Evolutionary conservation across 352 stramenopile genomes (phyloP).

Genomic region (Pythium guiyangense): DNA sequence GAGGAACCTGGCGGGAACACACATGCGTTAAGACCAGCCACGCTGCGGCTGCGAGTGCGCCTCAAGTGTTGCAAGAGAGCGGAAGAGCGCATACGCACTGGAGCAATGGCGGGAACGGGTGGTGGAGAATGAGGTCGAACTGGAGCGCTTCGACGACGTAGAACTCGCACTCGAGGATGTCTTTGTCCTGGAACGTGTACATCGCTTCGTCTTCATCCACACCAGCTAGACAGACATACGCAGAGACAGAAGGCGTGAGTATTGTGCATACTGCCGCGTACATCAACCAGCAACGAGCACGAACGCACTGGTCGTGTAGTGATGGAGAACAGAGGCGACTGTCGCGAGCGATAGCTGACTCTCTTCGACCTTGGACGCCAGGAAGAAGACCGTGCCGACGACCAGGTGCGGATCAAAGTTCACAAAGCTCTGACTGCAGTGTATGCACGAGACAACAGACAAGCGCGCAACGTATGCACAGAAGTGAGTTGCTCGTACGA

Average conservation of each 20-base stretch:
- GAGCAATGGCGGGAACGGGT: conserved; percentile 79
- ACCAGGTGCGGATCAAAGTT: conserved; percentile 88
- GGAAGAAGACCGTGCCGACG: conserved; percentile 80
- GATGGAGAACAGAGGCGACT: conserved; percentile 76
- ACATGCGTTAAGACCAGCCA: background rate
- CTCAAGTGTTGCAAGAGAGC: background rate
- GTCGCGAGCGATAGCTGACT: conserved; percentile 77
- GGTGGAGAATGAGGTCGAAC: conserved; percentile 86
- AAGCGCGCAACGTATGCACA: background rate
- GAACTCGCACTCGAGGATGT: conserved; percentile 89
- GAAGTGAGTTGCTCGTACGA: too few species aligned
- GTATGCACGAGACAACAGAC: background rate
- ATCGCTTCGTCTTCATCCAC: conserved; percentile 85
- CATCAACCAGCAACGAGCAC: background rate
- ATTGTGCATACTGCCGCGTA: too few species aligned
- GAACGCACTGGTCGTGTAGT: conserved; percentile 78
- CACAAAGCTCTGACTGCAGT: conserved; percentile 79
- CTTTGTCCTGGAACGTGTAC: conserved; percentile 87
- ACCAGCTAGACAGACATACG: conserved; percentile 28
- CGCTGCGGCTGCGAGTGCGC: too few species aligned
- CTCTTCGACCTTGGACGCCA: conserved; percentile 86
- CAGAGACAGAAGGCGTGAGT: background rate
- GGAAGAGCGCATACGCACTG: conserved; percentile 35
- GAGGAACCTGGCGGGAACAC: conserved; percentile 39
- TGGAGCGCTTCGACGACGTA: conserved; percentile 86